Percentiles rank a stretch among this genome's conserved stretches.
Evolutionary conservation across 805 yeast genomes (phyloP).

Genomic region (Nakazawaea populi): DNA sequence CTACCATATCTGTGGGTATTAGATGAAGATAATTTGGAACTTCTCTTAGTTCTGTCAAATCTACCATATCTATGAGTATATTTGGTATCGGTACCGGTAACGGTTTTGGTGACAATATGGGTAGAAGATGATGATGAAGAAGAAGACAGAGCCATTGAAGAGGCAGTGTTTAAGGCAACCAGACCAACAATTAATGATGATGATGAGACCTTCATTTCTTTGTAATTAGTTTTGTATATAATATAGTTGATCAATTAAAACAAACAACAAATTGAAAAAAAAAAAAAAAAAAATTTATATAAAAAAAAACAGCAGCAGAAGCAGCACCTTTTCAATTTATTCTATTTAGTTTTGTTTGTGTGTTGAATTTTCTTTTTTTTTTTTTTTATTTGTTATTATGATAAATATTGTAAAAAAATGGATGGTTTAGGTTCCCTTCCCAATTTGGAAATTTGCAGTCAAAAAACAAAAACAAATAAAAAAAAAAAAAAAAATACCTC

Average conservation of each 20-base stretch:
- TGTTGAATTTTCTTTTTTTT: too few relatives aligned
- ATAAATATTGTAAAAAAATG: too few relatives aligned
- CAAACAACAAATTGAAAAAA: too few relatives aligned
- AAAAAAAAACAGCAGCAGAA: too few relatives aligned
- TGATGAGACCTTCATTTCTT: constrained; percentile 4
- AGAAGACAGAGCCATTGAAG: constrained; percentile 2
- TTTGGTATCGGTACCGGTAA: constrained; percentile 37
- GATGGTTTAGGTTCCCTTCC: too few relatives aligned
- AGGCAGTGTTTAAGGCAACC: constrained; percentile 5
- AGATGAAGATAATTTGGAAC: constrained; percentile 22
- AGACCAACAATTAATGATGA: constrained; percentile 8
- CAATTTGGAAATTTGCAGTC: too few relatives aligned
- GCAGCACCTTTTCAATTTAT: too few relatives aligned
- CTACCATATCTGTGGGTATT: constrained; percentile 48
- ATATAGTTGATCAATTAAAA: not conserved
- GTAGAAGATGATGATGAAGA: not conserved
- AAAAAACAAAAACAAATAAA: too few relatives aligned
- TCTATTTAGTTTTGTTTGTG: too few relatives aligned
- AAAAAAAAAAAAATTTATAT: too few relatives aligned
- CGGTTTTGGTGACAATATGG: constrained; percentile 13
- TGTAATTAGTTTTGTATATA: not conserved
- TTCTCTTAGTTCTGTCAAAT: constrained; percentile 37
- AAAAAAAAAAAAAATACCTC: too few relatives aligned
- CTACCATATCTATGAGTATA: constrained; percentile 49
- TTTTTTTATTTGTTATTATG: too few relatives aligned